phyloP scores from a whole-genome alignment of 2,329 filamentous ascomycete genomes.

The Penicillium rolfsii region DNA sequence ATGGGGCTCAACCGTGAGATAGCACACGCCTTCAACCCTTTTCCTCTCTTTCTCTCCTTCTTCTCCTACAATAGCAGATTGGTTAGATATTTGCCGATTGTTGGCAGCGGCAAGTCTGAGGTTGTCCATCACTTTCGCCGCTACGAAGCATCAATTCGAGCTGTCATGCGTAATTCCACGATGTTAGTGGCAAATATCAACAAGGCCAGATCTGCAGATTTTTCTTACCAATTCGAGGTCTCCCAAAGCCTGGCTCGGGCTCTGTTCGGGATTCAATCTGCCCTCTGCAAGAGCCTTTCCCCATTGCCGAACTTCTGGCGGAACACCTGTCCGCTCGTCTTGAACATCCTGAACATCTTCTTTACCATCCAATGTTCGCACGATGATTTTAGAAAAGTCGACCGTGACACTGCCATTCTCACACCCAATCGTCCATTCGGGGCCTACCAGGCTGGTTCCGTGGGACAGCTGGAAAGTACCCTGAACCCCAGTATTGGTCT shows the following conservation, averaged over 20 bases:
- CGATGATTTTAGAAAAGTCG: constrained; percentile 11
- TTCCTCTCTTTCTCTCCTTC: too few relatives aligned
- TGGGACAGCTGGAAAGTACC: constrained; percentile 63
- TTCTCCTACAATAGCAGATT: not conserved
- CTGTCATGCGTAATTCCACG: not conserved
- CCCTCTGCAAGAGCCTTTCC: constrained; percentile 14
- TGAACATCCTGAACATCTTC: constrained; percentile 8
- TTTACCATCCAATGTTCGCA: constrained; percentile 5
- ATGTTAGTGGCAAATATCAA: not conserved
- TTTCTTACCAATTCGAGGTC: constrained; percentile 21
- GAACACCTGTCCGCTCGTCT: constrained; percentile 11
- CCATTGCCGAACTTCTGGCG: constrained; percentile 15
- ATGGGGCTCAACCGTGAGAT: not conserved
- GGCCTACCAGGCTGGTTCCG: constrained; percentile 39
- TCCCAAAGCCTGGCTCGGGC: constrained; percentile 21
- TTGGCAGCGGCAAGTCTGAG: constrained; percentile 1
- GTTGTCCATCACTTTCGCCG: constrained; percentile 2
- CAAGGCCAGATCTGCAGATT: not conserved
- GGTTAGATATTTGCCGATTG: not conserved
- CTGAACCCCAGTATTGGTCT: constrained; percentile 57
- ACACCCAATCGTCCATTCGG: constrained; percentile 17
- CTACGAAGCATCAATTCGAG: constrained; percentile 10
- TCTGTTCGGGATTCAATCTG: constrained; percentile 12
- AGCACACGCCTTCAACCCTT: not conserved
- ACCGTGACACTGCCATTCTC: constrained; percentile 46